Base-by-base conservation (phyloP, 2,329 filamentous ascomycete genomes). In the Thielaviopsis ethacetica region DNA sequence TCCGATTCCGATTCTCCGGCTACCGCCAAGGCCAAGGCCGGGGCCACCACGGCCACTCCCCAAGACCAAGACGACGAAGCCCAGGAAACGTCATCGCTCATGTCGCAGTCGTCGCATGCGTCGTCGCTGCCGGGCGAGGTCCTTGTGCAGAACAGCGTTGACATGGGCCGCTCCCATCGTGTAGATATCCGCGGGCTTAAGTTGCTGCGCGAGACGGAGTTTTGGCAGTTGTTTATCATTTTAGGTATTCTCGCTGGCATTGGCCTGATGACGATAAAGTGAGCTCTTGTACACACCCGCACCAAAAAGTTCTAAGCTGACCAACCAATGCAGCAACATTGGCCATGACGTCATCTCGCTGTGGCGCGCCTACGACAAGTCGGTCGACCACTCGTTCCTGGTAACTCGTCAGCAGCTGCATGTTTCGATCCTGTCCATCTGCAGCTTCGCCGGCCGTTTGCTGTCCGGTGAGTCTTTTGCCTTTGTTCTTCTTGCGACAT, bases 241-340 rank as follows among this genome's bases (percentile, higher is more conserved):
- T 88, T 98, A 79, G 90, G 85, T 47, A 80, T 96, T n/a, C 75
- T 97, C 62, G 89, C 90, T 5, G 93, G 93, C 57, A 86, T 96
- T 65, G 93, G 93, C 12, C 74, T 98, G 64, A 98, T 98, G 93
- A 97, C 91, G 0, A 98, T 98, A 72, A 98, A 98, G 90, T 95
- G 77, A 71, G 86, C 75, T 24, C 49, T 7, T 24, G 27, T 12
- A 53, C 1, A 1, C 21, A 19, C n/a, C 1, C 1, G n/a, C n/a
- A n/a, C n/a, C n/a, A n/a, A n/a, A n/a, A n/a, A n/a, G n/a, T n/a
- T n/a, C n/a, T n/a, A n/a, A n/a, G n/a, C n/a, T n/a, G n/a, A 55
- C 15, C 22, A 54, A 12, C 50, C 22, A 30, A n/a, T 13, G 2
- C 65, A 95, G 89, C 73, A 98, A 98, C 66, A 95, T 97, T 67